A percentile compares a stretch with the other conserved stretches of the same genome.
These are phyloP conservation scores for Agapanthus africanus DNA, from an alignment of 106 monocot genomes.

Conservation along the genomic window DNA sequence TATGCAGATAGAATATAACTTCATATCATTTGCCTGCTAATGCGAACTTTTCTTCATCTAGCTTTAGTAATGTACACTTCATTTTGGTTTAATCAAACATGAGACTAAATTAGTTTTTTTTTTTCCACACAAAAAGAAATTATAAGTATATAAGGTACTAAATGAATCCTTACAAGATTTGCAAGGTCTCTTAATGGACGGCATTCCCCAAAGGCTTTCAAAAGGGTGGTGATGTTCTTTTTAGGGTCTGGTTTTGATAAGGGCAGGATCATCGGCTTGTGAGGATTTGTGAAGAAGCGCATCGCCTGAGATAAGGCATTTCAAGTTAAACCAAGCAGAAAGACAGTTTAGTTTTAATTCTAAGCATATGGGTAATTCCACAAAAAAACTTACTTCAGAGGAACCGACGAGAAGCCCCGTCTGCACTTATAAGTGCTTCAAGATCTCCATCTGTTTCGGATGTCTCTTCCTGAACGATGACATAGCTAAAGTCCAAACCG, in stretches of 20 bases:
- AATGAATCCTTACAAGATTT: constrained; percentile 65
- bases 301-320: constrained; percentile 34
- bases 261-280: constrained; percentile 96
- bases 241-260: constrained; percentile 89
- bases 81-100: background rate
- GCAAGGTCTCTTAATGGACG: constrained; percentile 84
- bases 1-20: no score
- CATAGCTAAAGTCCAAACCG: constrained; percentile 98
- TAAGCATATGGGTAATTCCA: background rate
- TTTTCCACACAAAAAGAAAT: background rate
- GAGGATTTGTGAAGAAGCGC: constrained; percentile 91
- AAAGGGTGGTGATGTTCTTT: constrained; percentile 92
- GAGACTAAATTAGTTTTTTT: background rate
- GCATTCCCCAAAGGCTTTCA: constrained; percentile 94
- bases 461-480: constrained; percentile 60
- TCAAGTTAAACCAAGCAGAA: background rate
- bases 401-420: constrained; percentile 55
- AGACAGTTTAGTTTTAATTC: background rate
- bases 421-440: constrained; percentile 27
- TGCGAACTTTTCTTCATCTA: background rate
- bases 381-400: constrained; percentile 79
- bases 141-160: background rate
- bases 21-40: no score
- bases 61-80: background rate
- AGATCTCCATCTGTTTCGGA: constrained; percentile 51